Base-by-base conservation (phyloP, 208 protist species). In the Balamuthia mandrillaris region DNA sequence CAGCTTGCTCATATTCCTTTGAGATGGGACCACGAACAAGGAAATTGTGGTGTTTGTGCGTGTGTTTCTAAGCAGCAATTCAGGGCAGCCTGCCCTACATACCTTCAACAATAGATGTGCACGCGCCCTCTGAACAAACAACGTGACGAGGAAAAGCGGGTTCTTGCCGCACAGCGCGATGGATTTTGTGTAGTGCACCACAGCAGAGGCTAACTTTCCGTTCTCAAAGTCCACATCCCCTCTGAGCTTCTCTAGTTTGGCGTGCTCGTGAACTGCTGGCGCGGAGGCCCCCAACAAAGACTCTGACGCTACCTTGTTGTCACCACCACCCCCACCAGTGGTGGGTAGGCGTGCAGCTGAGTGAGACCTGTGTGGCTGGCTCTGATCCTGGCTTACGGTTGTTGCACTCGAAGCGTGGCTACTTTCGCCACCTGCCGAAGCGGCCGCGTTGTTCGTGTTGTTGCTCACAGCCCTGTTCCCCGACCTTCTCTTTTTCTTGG, bases 71-170 rank as follows among this genome's bases (percentile, higher is more conserved):
- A 61, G 54, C 27, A 2, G 35, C 10, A 18, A 2, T 51, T 35
- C 12, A 44, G 35, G 35, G 44, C 7, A 3, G 31, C 6, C 16
- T 41, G 61, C 10, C 14, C 18, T n/a, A 18, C 29, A 41, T 31
- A 41, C 70, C 70, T 79, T 79, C 4, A 79, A 49, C 70, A 79
- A 61, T 42, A 79, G 54, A 49, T 79, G 70, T 3, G 70, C 70
- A 16, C 47, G 47, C 21, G 70, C 70, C 5, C 70, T 42, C 47
- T 79, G 54, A 49, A 49, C 60, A 33, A 79, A 79, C 14, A 79
- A 27, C 21, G 47, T 79, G 27, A 79, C 70, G 29, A 79, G 47
- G 27, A 79, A 79, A 49, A 49, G 47, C 29, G 70, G 70, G 42
- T 79, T 42, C 60, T 49, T 42, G 29, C 70, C 70, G 2, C 29